phyloP scores from a whole-genome alignment of 2,329 filamentous ascomycete species.

The Cephalotrichum gorgonifer region DNA sequence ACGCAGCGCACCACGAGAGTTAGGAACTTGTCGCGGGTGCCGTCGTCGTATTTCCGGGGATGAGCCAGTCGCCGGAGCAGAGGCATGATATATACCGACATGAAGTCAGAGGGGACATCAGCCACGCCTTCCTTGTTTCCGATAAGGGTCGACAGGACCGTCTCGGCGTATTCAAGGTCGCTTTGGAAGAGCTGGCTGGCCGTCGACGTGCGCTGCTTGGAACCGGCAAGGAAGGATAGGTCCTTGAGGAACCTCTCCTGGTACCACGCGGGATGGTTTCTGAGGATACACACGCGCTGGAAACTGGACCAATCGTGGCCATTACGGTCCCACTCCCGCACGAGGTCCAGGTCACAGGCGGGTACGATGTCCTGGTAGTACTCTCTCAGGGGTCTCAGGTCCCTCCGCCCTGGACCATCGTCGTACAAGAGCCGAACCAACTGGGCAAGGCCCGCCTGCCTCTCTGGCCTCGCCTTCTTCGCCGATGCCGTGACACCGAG shows the following conservation, averaged over 20 bases:
- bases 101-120: slow-evolving; percentile 10
- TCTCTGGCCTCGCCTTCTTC: slow-evolving; percentile 10
- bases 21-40: slow-evolving; percentile 9
- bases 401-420: slow-evolving; percentile 4
- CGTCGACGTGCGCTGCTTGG: background rate
- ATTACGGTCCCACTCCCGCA: slow-evolving; percentile 12
- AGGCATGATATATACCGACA: slow-evolving; percentile 11
- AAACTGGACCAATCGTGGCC: background rate
- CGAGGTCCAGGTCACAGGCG: slow-evolving; percentile 11
- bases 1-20: slow-evolving; percentile 4
- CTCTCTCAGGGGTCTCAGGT: slow-evolving; percentile 11
- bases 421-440: slow-evolving; percentile 11
- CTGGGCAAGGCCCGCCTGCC: slow-evolving; percentile 12
- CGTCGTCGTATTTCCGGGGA: slow-evolving; percentile 3
- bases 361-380: slow-evolving; percentile 15
- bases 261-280: background rate
- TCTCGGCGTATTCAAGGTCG: background rate
- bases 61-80: slow-evolving; percentile 12
- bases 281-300: background rate
- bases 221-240: background rate
- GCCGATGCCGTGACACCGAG: slow-evolving; percentile 14
- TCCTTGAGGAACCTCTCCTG: background rate
- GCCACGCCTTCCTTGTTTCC: background rate
- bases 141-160: background rate
- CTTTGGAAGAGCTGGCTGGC: background rate